These are phyloP conservation scores for Penicillium malachiteum DNA, from an alignment of 495 filamentous ascomycete genomes.

Conservation along the genomic window DNA sequence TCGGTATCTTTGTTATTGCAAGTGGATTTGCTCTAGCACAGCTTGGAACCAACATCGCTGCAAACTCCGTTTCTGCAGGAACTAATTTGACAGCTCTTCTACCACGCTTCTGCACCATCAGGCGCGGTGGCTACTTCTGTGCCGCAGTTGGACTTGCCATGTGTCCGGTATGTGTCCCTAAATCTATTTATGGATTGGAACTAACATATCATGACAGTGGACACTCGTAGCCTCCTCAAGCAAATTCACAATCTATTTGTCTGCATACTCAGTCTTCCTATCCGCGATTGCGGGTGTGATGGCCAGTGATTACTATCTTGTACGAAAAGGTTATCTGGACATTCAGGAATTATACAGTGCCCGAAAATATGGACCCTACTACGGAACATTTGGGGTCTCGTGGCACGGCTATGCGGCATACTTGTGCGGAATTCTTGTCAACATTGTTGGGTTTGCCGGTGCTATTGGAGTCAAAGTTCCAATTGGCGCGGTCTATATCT, in stretches of 20 bases:
- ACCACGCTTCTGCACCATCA: slow-evolving; percentile 80
- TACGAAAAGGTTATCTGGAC: slow-evolving; percentile 76
- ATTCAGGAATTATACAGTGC: slow-evolving; percentile 74
- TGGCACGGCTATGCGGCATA: slow-evolving; percentile 82
- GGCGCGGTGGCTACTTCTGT: slow-evolving; percentile 84
- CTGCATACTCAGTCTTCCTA: slow-evolving; percentile 87
- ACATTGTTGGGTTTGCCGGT: slow-evolving; percentile 85
- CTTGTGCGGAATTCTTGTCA: slow-evolving; percentile 80
- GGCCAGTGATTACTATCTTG: slow-evolving; percentile 81
- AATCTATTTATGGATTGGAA: background rate
- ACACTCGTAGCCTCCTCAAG: slow-evolving; percentile 70
- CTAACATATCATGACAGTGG: slow-evolving; percentile 47
- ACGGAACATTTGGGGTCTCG: slow-evolving; percentile 66
- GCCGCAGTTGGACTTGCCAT: slow-evolving; percentile 78
- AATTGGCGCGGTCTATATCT: slow-evolving; percentile 76
- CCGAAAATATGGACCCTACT: slow-evolving; percentile 63
- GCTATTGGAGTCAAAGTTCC: slow-evolving; percentile 70
- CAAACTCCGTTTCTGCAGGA: slow-evolving; percentile 86
- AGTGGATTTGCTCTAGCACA: slow-evolving; percentile 82
- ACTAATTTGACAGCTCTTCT: slow-evolving; percentile 86
- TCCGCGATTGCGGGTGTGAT: slow-evolving; percentile 90
- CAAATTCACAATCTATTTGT: slow-evolving; percentile 85
- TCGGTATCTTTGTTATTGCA: slow-evolving; percentile 83
- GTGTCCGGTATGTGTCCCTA: slow-evolving; percentile 56
- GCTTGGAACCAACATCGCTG: slow-evolving; percentile 87